Percentiles rank a stretch among this genome's conserved stretches.
Conservation (phyloP, 169 alveolate species). For the Nephromyces sp. region DNA sequence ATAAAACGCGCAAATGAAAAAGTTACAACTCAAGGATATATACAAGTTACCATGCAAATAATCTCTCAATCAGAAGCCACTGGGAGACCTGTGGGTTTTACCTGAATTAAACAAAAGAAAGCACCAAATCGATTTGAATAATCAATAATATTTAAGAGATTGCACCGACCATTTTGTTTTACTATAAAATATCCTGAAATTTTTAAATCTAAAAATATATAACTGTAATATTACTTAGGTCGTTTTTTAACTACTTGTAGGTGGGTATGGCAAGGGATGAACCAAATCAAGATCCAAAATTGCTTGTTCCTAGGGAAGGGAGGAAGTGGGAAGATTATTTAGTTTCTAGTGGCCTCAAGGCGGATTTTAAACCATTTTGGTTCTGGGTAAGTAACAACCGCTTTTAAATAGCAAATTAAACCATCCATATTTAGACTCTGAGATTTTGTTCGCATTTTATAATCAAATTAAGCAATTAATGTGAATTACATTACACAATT, state of each 20-base stretch:
- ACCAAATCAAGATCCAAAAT: slow-evolving; percentile 77
- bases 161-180: neutral
- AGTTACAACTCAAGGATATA: slow-evolving; percentile 54
- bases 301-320: slow-evolving; percentile 74
- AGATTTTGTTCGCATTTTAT: neutral
- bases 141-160: neutral
- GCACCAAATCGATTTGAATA: neutral
- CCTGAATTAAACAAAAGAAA: neutral
- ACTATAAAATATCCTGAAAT: neutral
- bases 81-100: slow-evolving; percentile 52
- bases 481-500: neutral
- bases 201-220: neutral
- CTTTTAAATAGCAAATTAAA: slow-evolving; percentile 20
- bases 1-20: slow-evolving; percentile 41
- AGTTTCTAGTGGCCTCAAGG: slow-evolving; percentile 49
- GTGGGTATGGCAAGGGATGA: slow-evolving; percentile 75
- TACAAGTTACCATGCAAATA: slow-evolving; percentile 75
- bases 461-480: neutral
- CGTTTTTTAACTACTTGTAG: slow-evolving; percentile 8
- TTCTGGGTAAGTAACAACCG: slow-evolving; percentile 37
- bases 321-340: slow-evolving; percentile 81
- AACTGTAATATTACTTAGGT: neutral
- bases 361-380: slow-evolving; percentile 52
- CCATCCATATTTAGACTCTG: neutral
- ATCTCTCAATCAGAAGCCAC: slow-evolving; percentile 78